These are phyloP conservation scores for Pseudozyma thailandica DNA, from an alignment of 1,284 basidiomycete species.

Conservation along the genomic window DNA sequence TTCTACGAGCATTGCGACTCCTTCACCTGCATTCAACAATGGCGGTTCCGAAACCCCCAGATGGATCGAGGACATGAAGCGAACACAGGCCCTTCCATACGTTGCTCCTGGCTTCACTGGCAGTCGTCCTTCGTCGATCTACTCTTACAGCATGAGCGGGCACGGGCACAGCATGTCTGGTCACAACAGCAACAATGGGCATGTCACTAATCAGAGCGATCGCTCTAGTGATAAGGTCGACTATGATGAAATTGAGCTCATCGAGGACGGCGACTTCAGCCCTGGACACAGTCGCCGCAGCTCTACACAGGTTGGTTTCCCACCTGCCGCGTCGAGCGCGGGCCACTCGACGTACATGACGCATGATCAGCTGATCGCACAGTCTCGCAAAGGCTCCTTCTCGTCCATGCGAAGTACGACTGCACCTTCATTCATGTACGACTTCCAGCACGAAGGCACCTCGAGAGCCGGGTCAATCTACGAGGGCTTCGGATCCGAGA, in stretches of 20 bases:
- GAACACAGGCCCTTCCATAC: slow-evolving; percentile 30
- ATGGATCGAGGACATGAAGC: slow-evolving; percentile 48
- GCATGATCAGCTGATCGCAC: slow-evolving; percentile 20
- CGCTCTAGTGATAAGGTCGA: slow-evolving; percentile 6
- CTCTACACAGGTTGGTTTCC: slow-evolving; percentile 3
- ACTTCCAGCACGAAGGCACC: slow-evolving; percentile 48
- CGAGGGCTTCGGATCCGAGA: slow-evolving; percentile 29
- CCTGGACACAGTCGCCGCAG: background rate
- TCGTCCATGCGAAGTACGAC: slow-evolving; percentile 17
- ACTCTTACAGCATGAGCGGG: slow-evolving; percentile 16
- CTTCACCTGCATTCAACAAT: slow-evolving; percentile 7
- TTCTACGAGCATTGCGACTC: slow-evolving; percentile 9
- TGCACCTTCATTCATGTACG: slow-evolving; percentile 19
- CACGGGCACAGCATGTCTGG: slow-evolving; percentile 1
- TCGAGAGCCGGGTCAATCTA: slow-evolving; percentile 31
- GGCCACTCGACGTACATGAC: slow-evolving; percentile 21
- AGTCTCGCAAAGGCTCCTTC: slow-evolving; percentile 11
- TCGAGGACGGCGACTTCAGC: background rate
- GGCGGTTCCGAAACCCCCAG: slow-evolving; percentile 42
- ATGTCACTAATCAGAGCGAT: too few species aligned
- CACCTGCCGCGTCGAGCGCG: slow-evolving; percentile 8
- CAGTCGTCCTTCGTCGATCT: slow-evolving; percentile 13
- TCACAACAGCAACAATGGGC: too few species aligned
- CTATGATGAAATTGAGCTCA: slow-evolving; percentile 36
- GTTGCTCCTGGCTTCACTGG: slow-evolving; percentile 38